Evolutionary conservation across 2,329 filamentous ascomycete genomes (phyloP).

Genomic region (Beauveria pseudobassiana): DNA sequence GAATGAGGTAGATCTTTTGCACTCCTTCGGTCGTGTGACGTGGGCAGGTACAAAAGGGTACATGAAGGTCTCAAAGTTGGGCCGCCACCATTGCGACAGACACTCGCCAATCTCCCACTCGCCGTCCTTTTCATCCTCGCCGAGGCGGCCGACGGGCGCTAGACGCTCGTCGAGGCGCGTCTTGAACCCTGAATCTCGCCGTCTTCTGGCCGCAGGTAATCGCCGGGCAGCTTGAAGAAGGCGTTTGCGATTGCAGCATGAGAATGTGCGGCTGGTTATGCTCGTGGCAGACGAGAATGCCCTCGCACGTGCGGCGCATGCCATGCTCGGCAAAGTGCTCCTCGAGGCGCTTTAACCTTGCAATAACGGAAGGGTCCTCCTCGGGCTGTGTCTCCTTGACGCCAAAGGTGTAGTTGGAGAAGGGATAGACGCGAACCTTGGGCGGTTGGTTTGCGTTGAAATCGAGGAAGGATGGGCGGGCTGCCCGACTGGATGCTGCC

Average conservation of each 20-base stretch:
- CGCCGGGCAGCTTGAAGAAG: constrained; percentile 97
- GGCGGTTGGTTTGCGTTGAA: constrained; percentile 87
- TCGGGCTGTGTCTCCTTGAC: constrained; percentile 98
- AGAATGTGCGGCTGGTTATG: constrained; percentile 98
- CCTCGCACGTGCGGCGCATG: constrained; percentile 96
- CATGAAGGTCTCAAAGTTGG: constrained; percentile 99
- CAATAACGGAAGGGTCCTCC: constrained; percentile 91
- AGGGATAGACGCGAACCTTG: constrained; percentile 84
- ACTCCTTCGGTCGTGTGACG: constrained; percentile 94
- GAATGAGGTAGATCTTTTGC: constrained; percentile 99
- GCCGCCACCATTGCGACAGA: constrained; percentile 95
- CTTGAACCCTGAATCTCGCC: constrained; percentile 94
- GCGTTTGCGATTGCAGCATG: constrained; percentile 99
- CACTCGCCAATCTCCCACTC: constrained; percentile 96
- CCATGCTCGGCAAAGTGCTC: constrained; percentile 88
- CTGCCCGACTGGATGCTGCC: constrained; percentile 69
- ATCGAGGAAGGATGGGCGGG: constrained; percentile 67
- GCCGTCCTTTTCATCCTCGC: constrained; percentile 73
- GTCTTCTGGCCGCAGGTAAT: constrained; percentile 84
- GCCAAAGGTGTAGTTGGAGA: constrained; percentile 98
- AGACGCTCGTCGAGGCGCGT: constrained; percentile 83
- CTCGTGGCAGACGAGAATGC: constrained; percentile 94
- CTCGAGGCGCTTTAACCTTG: constrained; percentile 86
- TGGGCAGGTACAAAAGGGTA: constrained; percentile 97
- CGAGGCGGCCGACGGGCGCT: constrained; percentile 80